Evolutionary conservation across 2,329 filamentous ascomycete genomes (phyloP).

Genomic region (Penicillium palitans): DNA sequence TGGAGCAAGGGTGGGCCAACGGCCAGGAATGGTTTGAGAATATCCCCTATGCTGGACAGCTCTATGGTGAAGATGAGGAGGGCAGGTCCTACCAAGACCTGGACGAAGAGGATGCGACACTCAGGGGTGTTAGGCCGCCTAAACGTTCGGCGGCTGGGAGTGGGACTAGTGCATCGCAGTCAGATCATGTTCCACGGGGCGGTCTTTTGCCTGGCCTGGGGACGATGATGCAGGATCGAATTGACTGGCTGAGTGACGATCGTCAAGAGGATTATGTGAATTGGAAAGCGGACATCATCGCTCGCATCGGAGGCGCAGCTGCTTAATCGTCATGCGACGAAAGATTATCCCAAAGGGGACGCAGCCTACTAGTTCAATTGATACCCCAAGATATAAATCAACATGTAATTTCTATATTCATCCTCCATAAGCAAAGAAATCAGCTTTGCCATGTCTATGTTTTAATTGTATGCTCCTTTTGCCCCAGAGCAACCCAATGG

Average conservation of each 20-base stretch:
- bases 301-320: conserved; percentile 33
- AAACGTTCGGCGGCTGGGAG: conserved; percentile 28
- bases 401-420: neutral
- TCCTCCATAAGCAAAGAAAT: neutral
- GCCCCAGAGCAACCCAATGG: conserved; percentile 4
- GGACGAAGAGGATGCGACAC: conserved; percentile 31
- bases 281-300: conserved; percentile 48
- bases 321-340: conserved; percentile 11
- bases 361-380: conserved; percentile 14
- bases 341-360: neutral
- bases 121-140: conserved; percentile 22
- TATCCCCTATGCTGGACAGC: conserved; percentile 43
- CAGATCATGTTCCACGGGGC: conserved; percentile 26
- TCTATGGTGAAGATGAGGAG: conserved; percentile 38
- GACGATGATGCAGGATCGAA: conserved; percentile 53
- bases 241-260: conserved; percentile 51
- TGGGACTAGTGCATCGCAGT: conserved; percentile 13
- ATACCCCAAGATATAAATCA: conserved; percentile 23
- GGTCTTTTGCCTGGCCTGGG: conserved; percentile 49
- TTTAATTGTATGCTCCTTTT: neutral
- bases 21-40: conserved; percentile 69
- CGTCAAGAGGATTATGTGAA: conserved; percentile 42
- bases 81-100: conserved; percentile 38
- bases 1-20: conserved; percentile 52
- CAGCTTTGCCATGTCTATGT: neutral